phyloP scores from a whole-genome alignment of 164 flowering plant genomes.

The Vitis labrusca region DNA sequence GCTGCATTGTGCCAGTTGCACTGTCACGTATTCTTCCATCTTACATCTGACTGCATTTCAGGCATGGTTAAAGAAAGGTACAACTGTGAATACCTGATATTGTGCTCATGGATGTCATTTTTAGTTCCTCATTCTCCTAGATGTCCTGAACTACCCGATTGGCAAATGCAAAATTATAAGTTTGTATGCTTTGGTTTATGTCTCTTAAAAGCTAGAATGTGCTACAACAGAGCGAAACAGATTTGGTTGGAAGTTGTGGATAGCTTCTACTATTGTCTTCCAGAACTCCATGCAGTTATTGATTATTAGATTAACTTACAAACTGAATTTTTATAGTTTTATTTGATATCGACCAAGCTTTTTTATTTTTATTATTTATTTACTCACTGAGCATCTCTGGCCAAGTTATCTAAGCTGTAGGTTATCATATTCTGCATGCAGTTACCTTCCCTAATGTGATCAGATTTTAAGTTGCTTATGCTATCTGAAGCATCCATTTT shows the following conservation, averaged over 20 bases:
- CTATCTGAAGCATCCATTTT: not conserved
- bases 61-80: not conserved
- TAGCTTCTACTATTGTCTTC: not conserved
- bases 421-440: not conserved
- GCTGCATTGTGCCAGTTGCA: not conserved
- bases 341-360: not conserved
- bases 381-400: not conserved
- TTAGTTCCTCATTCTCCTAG: not conserved
- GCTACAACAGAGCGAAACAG: no score
- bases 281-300: not conserved
- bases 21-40: not conserved
- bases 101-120: not conserved
- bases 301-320: not conserved
- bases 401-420: not conserved
- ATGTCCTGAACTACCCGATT: no score
- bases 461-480: no score
- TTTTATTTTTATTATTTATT: not conserved
- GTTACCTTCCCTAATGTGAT: no score
- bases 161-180: no score
- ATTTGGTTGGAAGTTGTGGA: not conserved
- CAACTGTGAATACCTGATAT: not conserved
- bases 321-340: not conserved
- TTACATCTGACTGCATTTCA: not conserved
- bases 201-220: no score
- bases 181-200: no score